phyloP scores from a whole-genome alignment of 2,329 filamentous ascomycete species.

The Phyllosticta capitalensis region DNA sequence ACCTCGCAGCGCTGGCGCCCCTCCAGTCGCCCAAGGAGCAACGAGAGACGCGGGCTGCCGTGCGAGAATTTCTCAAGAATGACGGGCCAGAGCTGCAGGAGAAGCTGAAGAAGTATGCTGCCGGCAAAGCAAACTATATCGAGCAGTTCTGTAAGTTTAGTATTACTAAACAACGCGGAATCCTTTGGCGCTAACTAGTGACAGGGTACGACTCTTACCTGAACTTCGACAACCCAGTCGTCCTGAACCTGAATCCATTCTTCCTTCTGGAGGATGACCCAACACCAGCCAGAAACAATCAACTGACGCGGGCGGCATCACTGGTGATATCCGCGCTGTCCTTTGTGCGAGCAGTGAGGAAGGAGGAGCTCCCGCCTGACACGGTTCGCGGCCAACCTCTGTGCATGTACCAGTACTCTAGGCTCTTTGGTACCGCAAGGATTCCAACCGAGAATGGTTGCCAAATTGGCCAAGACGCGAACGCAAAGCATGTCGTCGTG shows the following conservation, averaged over 20 bases:
- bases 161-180: background rate
- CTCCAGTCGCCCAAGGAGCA: conserved; percentile 75
- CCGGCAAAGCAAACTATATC: conserved; percentile 88
- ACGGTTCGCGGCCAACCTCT: conserved; percentile 73
- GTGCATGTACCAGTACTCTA: conserved; percentile 97
- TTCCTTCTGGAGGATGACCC: conserved; percentile 96
- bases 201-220: conserved; percentile 97
- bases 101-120: conserved; percentile 81
- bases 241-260: conserved; percentile 95
- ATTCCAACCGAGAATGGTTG: conserved; percentile 92
- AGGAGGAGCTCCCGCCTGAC: conserved; percentile 87
- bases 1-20: conserved; percentile 68
- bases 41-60: conserved; percentile 67
- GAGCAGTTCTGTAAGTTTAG: conserved; percentile 84
- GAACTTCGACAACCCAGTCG: conserved; percentile 95
- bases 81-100: conserved; percentile 83
- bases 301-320: conserved; percentile 88
- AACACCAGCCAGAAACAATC: conserved; percentile 90
- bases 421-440: conserved; percentile 87
- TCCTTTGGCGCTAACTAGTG: background rate
- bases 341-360: conserved; percentile 85
- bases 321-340: conserved; percentile 81
- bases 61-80: conserved; percentile 69
- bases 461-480: conserved; percentile 87
- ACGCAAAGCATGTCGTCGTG: conserved; percentile 88